Percentiles rank a stretch among this genome's conserved stretches.
phyloP scores from a whole-genome alignment of 1,139 yeast genomes.

The Zygosaccharomyces pseudobailii region DNA sequence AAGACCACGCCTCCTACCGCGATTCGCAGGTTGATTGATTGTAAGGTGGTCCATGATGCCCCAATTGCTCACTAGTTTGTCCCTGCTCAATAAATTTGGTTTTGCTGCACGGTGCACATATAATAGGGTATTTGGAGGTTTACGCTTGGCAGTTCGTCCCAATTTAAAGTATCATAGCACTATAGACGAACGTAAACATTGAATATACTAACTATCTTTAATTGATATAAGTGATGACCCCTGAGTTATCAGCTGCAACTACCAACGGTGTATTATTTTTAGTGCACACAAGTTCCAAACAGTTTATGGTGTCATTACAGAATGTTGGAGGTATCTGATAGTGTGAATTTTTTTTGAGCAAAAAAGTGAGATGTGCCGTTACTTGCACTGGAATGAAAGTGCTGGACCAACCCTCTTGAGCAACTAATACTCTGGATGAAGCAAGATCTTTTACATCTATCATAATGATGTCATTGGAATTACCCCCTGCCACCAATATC shows the following conservation, averaged over 20 bases:
- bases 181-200: neutral
- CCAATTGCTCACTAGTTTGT: neutral
- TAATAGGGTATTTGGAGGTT: too few species aligned
- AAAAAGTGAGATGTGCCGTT: conserved; percentile 18
- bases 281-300: conserved; percentile 9
- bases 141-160: too few species aligned
- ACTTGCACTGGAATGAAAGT: conserved; percentile 15
- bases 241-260: conserved; percentile 24
- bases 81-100: neutral
- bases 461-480: conserved; percentile 16
- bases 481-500: conserved; percentile 17
- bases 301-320: conserved; percentile 22
- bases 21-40: conserved; percentile 20
- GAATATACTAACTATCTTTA: neutral
- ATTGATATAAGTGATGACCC: conserved; percentile 17
- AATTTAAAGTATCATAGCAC: neutral
- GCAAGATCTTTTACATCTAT: conserved; percentile 16
- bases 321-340: neutral
- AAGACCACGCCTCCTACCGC: conserved; percentile 27
- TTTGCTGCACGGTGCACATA: neutral
- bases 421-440: conserved; percentile 12
- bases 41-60: conserved; percentile 2
- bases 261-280: conserved; percentile 11
- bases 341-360: conserved; percentile 5
- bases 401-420: conserved; percentile 4